Base-by-base conservation (phyloP, 345 rosid species). In the Linum trigynum region DNA sequence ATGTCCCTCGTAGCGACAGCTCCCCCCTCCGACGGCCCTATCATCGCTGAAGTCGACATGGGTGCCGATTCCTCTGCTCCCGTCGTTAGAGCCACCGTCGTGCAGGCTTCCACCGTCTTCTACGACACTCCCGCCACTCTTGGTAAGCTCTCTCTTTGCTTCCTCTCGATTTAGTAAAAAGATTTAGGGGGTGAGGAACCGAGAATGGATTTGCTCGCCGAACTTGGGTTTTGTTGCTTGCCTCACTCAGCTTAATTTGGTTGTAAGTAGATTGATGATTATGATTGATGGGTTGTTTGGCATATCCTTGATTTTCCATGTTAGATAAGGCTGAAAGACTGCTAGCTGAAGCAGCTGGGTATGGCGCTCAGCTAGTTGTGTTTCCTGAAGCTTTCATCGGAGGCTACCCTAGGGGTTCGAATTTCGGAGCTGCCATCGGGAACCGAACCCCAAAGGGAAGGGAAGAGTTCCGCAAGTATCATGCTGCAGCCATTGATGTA, bases 331-430 rank as follows among this genome's bases (percentile, higher is more conserved):
- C 95, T 32, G 97, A 92, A 83, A 84, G 94, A 61, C 72, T 92
- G 67, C 72, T 90, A 69, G 86, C 89, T 2, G 98, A 90, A 79
- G 96, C 97, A 55, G 96, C 91, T 3, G 83, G 83, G 8, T 75
- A 72, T 37, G 98, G 98, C 3, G 79, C 97, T 4, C 90, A 86
- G 74, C 81, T 92, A 55, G 97, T 92, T 37, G 89, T 92, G 66
- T 90, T 92, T 74, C 98, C 98, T 10, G 98, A 92, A 75, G 97
- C 98, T 5, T 92, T 92, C 63, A 68, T 92, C 15, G 98, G 97
- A 0, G 97, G 98, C 0, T 92, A 90, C 71, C 96, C 98, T 5
- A 88, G 97, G 16, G 97, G 98, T 32, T 85, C 97, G 6, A 80
- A 42, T 70, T 92, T 90, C 69, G 98, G 91, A 51, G 77, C 92